phyloP scores from a whole-genome alignment of 305 asterid species.

The Fraxinus albicans region DNA sequence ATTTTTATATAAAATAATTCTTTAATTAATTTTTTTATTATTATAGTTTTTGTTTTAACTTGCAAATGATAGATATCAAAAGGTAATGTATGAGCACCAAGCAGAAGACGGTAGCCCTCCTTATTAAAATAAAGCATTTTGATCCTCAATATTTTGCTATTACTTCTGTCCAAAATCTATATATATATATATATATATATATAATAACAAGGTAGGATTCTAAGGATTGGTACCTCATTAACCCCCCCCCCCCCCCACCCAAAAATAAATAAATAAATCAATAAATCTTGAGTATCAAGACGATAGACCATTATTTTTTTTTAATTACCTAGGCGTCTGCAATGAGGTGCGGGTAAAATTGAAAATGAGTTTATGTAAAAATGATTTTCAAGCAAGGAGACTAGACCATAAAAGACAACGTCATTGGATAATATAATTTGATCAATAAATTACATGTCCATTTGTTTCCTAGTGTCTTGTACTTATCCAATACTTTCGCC shows the following conservation, averaged over 20 bases:
- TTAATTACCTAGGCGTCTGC: background rate
- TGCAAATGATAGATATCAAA: background rate
- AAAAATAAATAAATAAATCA: no score
- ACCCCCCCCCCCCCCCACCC: no score
- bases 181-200: no score
- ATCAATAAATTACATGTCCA: conserved; percentile 8
- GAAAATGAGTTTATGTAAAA: background rate
- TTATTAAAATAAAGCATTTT: background rate
- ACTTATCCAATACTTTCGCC: background rate
- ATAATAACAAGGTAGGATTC: no score
- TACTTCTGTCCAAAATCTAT: no score
- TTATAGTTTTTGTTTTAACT: background rate
- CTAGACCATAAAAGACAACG: conserved; percentile 21
- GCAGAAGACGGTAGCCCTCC: background rate
- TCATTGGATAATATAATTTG: conserved; percentile 19
- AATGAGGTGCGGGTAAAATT: background rate
- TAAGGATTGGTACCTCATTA: no score
- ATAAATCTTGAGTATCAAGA: background rate
- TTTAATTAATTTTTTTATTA: background rate
- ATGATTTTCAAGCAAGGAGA: background rate
- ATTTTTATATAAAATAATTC: background rate
- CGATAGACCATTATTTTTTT: background rate
- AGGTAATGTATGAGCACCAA: background rate
- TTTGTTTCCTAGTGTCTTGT: conserved; percentile 39
- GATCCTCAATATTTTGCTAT: background rate